Evolutionary conservation across 2,329 filamentous ascomycete genomes (phyloP), one percentile per base, ranked within the genome.

Genomic region (Orbilia ellipsospora): DNA sequence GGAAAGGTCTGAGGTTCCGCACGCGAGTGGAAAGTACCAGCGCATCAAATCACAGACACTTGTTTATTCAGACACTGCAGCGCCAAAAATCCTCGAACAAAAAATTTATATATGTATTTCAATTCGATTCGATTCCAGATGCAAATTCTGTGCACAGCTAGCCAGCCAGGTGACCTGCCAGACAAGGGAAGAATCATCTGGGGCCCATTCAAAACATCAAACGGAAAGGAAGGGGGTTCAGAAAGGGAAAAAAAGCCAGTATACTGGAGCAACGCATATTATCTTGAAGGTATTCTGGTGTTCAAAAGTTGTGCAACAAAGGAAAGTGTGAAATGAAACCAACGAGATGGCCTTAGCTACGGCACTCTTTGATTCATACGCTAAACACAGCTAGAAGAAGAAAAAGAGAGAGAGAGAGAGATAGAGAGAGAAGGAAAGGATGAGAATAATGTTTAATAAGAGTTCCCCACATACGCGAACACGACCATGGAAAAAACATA

Each of bases 101-200:
- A 23, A 23, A 23, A 23, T 23, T 2, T 23, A 23, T 23, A 23
- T 23, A 23, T 23, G 4, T 15, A 56, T 40, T 56, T 56, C 54
- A 57, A 61, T 44, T 40, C 45, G 56, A 73, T 73, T 67, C 70
- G 63, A 75, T 75, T 68, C 64, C 64, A 64, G 63, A 75, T 69
- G 72, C 72, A 75, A 75, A 69, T 75, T 75, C 67, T 75, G 55
- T 69, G 72, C 72, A 69, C 72, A 75, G 62, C 51, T 63, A 73
- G 31, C 31, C 31, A 36, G 5, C 23, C 23, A 23, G 23, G 23
- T 36, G 10, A 54, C 64, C 72, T 60, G 57, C 64, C 70, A 28
- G 50, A 62, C 64, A 51, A 54, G 36, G 20, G 50, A 70, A 70
- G 31, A n/a, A 60, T 63, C 70, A 36, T 36, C 31, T 6, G 44